Base-by-base conservation (phyloP, 768 basidiomycete genomes). In the Tricholomella constricta region DNA sequence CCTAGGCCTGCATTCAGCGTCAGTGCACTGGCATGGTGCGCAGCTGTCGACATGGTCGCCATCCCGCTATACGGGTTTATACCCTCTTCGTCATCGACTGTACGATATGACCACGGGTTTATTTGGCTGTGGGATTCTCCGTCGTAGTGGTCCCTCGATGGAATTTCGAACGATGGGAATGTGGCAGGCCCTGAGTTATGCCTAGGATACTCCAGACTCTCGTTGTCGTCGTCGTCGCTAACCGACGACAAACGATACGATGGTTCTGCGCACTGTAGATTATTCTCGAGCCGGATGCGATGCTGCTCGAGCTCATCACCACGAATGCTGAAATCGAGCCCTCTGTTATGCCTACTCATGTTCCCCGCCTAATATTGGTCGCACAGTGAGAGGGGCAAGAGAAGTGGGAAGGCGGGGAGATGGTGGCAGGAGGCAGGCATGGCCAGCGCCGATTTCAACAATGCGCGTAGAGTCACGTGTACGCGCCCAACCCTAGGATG, bases 11-110 rank as follows among this genome's bases (percentile, higher is more conserved):
- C 91, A 47, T 81, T 89, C 15, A 97, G 78, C 0, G 94, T 96
- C 47, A 96, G 75, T 2, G 84, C 91, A 57, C 88, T 91, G 22
- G 91, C 93, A 69, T 97, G 94, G 68, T 97, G 94, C 1, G 86
- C 91, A 8, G 83, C 84, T 0, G 94, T 95, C 0, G 91, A 94
- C 53, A 91, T 68, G 0, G 88, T 89, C 52, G 85, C 83, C 19
- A 80, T 84, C 35, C 78, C 83, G 32, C 78, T 81, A 58, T 84
- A 89, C 0, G 87, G 86, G 57, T 80, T 76, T 27, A 86, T 71
- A 17, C 83, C 86, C 11, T 88, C 86, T 4, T 89, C 67, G 68
- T 53, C 36, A 19, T 27, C 58, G 51, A 43, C 38, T 55, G 15
- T 56, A 54, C 15, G 77, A 62, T 82, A 80, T 19, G 82, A 82